Evolutionary conservation across 495 filamentous ascomycete species (phyloP), one percentile per base, ranked within the genome.

Genomic region (Mytilinidion resinicola): DNA sequence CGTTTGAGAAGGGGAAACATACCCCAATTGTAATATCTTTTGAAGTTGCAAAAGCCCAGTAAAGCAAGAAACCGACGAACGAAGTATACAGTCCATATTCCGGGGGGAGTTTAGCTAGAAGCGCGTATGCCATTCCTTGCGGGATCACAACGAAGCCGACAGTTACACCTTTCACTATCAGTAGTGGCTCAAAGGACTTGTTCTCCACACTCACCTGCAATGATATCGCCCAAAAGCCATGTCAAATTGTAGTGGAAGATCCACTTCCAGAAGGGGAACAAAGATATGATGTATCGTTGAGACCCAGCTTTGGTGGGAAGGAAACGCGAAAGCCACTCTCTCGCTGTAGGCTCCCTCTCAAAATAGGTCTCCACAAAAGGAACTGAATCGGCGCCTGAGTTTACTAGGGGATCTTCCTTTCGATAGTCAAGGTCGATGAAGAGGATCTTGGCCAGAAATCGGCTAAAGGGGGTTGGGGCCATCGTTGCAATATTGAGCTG

Each of bases 1-100:
- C 21, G 19, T 11, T 4, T 4, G 53, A 19, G 30, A 55, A 33
- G 25, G 38, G 6, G 3, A 35, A 44, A 83, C 87, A 77, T 75
- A 91, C 89, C 14, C 93, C 93, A 52, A 98, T 96, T 7, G 93
- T 96, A 69, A 98, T 97, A 72, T 98, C 93, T 67, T 98, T 98
- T 0, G 95, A 97, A 1, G 93, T 98, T 1, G 92, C 93, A 66
- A 98, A 97, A 67, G 96, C 92, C 93, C 93, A 97, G 64, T 98
- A 98, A 44, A 96, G 70, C 59, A 96, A 69, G 7, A 96, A 91
- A 33, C 93, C 93, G 84, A 97, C 95, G 65, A 98, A 98, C 0
- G 92, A 96, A 1, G 92, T 92, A 67, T 98, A 98, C 0, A 98
- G 75, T 50, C 93, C 93, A 67, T 82, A 98, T 69, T 98, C 78